A percentile compares a stretch with the other conserved stretches of the same genome.
phyloP scores from a whole-genome alignment of 179 eudicot genomes.

The Beta lomatogona region DNA sequence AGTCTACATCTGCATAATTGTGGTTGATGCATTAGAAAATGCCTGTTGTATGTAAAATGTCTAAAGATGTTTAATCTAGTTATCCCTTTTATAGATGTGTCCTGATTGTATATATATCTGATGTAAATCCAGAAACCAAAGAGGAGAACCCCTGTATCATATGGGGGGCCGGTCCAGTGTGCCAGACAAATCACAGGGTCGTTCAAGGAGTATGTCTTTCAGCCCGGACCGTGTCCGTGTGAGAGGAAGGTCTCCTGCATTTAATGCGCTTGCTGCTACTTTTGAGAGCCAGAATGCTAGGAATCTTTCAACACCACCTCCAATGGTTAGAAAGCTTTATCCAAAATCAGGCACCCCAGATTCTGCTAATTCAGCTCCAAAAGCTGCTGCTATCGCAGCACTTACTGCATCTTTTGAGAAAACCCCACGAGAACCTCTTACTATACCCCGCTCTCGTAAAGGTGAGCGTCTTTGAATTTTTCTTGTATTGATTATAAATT shows the following conservation, averaged over 20 bases:
- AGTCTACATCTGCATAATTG: background rate
- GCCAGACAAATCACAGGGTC: conserved; percentile 88
- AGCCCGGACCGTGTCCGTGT: conserved; percentile 92
- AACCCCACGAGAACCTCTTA: conserved; percentile 55
- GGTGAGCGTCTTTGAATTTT: conserved; percentile 41
- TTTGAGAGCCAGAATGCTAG: conserved; percentile 81
- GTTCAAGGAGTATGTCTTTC: conserved; percentile 88
- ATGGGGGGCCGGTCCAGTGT: conserved; percentile 83
- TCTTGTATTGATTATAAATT: background rate
- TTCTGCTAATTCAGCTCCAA: conserved; percentile 55
- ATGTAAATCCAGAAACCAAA: conserved; percentile 71
- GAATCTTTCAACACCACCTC: conserved; percentile 97
- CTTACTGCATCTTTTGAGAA: conserved; percentile 66
- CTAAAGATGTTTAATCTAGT: background rate
- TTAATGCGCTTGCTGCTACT: conserved; percentile 88
- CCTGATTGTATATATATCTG: conserved; percentile 7
- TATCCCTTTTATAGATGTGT: background rate
- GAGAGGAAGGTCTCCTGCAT: conserved; percentile 97
- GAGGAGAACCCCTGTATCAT: conserved; percentile 73
- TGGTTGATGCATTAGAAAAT: background rate
- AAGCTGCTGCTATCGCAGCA: conserved; percentile 77
- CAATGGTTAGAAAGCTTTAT: conserved; percentile 67
- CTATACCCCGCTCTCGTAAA: conserved; percentile 73
- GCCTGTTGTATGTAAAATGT: background rate
- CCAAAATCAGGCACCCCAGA: conserved; percentile 81